phyloP scores from a whole-genome alignment of 2,329 filamentous ascomycete genomes.

The Blastomyces percursus region DNA sequence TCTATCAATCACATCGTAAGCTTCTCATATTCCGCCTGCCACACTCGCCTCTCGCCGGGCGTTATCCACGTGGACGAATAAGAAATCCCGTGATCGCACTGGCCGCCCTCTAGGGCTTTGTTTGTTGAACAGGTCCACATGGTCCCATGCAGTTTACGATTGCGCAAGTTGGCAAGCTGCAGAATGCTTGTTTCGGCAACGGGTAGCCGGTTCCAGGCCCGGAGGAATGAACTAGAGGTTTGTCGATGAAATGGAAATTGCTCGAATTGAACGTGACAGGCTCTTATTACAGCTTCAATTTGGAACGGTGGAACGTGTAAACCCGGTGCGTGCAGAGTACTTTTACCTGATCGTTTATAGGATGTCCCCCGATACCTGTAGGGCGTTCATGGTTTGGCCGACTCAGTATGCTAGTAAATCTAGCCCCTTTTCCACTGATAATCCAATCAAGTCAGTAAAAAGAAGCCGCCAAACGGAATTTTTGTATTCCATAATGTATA shows the following conservation, averaged over 20 bases:
- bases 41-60: neutral
- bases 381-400: too few species aligned
- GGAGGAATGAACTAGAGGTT: neutral
- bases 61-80: neutral
- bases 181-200: neutral
- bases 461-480: neutral
- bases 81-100: neutral
- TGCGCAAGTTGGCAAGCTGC: neutral
- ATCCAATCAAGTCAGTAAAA: neutral
- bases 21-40: neutral
- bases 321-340: neutral
- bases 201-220: neutral
- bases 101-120: too few species aligned
- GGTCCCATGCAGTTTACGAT: neutral
- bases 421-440: constrained; percentile 14
- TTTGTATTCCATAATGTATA: neutral
- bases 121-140: too few species aligned
- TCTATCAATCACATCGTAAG: neutral
- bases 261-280: neutral
- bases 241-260: neutral
- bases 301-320: neutral
- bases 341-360: neutral
- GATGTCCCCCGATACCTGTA: too few species aligned
- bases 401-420: constrained; percentile 6
- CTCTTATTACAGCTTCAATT: neutral